phyloP scores from a whole-genome alignment of 768 basidiomycete species.

The Collybia sp. region DNA sequence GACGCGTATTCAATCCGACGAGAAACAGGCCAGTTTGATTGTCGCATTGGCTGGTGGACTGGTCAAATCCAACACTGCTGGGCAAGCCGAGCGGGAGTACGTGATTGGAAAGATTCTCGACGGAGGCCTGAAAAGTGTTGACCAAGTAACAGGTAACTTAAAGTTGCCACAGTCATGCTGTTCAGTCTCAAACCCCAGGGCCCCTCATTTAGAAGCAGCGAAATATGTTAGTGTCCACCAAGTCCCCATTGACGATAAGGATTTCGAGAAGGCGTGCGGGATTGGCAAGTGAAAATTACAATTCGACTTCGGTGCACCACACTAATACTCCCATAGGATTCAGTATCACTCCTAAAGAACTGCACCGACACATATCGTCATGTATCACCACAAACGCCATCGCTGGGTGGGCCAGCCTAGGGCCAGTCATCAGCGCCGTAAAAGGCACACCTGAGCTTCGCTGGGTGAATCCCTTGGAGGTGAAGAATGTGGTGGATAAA shows the following conservation, averaged over 20 bases:
- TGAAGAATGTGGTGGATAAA: slow-evolving; percentile 77
- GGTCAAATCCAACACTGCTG: slow-evolving; percentile 48
- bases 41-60: slow-evolving; percentile 62
- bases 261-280: slow-evolving; percentile 79
- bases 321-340: slow-evolving; percentile 52
- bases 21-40: slow-evolving; percentile 71
- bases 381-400: slow-evolving; percentile 53
- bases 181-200: not conserved
- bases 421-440: slow-evolving; percentile 57
- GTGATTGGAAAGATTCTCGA: slow-evolving; percentile 66
- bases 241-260: slow-evolving; percentile 56
- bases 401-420: slow-evolving; percentile 74
- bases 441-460: slow-evolving; percentile 60
- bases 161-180: slow-evolving; percentile 17
- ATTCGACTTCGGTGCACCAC: slow-evolving; percentile 1
- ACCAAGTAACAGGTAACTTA: slow-evolving; percentile 90
- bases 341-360: slow-evolving; percentile 62
- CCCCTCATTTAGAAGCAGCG: slow-evolving; percentile 52
- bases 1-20: slow-evolving; percentile 49
- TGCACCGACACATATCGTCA: slow-evolving; percentile 48
- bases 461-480: slow-evolving; percentile 81
- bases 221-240: slow-evolving; percentile 67
- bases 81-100: slow-evolving; percentile 51
- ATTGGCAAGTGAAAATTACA: slow-evolving; percentile 61
- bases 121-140: slow-evolving; percentile 69